Percentiles rank a stretch among this genome's conserved stretches.
Conservation (phyloP, 2,329 filamentous ascomycete genomes). For the Diaporthe capsici region DNA sequence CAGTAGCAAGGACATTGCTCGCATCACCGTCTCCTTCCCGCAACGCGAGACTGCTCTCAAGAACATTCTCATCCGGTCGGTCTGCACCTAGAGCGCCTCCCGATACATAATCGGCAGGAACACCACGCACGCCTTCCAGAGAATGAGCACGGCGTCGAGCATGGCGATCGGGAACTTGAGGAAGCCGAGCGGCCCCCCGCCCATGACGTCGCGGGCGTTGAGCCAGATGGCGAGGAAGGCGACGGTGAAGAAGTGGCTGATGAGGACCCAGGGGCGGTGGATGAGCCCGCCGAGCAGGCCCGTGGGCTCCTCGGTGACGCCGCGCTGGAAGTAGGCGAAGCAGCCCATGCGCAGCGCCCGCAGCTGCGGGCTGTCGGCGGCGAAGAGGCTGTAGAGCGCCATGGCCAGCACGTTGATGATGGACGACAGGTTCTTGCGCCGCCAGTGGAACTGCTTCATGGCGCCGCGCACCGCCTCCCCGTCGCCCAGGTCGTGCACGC, state of each 20-base stretch:
- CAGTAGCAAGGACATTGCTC: background rate
- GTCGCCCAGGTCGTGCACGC: conserved; percentile 79
- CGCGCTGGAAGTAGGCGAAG: conserved; percentile 90
- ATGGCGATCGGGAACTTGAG: conserved; percentile 75
- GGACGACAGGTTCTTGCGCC: conserved; percentile 82
- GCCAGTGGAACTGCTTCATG: conserved; percentile 87
- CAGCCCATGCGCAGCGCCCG: conserved; percentile 88
- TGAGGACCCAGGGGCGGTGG: conserved; percentile 80
- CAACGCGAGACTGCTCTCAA: background rate
- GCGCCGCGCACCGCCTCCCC: conserved; percentile 74
- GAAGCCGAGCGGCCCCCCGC: conserved; percentile 64
- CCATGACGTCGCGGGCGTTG: conserved; percentile 57
- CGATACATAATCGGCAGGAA: conserved; percentile 86
- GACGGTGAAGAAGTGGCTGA: conserved; percentile 95
- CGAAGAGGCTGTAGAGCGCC: conserved; percentile 92
- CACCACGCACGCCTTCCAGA: conserved; percentile 85
- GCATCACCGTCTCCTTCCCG: background rate
- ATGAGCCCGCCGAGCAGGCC: conserved; percentile 88
- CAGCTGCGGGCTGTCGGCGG: conserved; percentile 84
- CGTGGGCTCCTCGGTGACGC: conserved; percentile 82
- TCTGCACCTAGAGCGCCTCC: conserved; percentile 62
- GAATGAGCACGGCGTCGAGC: conserved; percentile 76
- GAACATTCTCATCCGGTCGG: too few species aligned
- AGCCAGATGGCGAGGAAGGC: conserved; percentile 89
- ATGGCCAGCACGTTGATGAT: conserved; percentile 99